Evolutionary conservation across 306 rosid genomes (phyloP).

Genomic region (Potentilla sterilis): DNA sequence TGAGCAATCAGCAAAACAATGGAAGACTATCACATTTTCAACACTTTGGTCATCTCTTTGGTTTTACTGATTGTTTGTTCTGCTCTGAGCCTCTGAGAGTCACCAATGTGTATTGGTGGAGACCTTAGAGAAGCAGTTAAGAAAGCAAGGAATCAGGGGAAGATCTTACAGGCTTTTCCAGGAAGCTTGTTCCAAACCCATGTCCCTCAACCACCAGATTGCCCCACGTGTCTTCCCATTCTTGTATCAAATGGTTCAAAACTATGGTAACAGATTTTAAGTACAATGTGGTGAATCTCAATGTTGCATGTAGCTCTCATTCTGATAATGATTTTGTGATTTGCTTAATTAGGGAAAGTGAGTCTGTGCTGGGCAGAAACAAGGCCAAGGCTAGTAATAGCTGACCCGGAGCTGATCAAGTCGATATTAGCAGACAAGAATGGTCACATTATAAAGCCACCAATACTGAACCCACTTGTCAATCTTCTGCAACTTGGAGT

Average conservation of each 20-base stretch:
- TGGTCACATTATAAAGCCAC: conserved; percentile 32
- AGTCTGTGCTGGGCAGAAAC: conserved; percentile 35
- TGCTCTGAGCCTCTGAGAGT: conserved; percentile 23
- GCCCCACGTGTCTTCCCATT: conserved; percentile 45
- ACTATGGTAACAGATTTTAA: conserved; percentile 29
- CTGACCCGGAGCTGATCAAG: neutral
- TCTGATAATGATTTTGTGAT: neutral
- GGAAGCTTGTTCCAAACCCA: conserved; percentile 35
- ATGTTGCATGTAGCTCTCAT: neutral
- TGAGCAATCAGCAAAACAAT: conserved; percentile 3
- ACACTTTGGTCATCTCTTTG: conserved; percentile 20
- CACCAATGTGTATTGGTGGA: conserved; percentile 33
- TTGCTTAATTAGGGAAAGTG: conserved; percentile 30
- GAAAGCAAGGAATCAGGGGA: conserved; percentile 45
- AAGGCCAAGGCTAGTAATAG: conserved; percentile 30
- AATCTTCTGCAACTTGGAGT: conserved; percentile 38
- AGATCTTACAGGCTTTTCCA: conserved; percentile 32
- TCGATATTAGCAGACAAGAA: conserved; percentile 37
- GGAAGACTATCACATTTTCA: conserved; percentile 25
- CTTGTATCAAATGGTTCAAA: conserved; percentile 28
- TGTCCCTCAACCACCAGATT: conserved; percentile 30
- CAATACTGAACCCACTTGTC: conserved; percentile 33
- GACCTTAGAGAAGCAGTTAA: conserved; percentile 35
- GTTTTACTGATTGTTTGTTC: conserved; percentile 9
- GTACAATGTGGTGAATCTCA: neutral